Conservation (phyloP, 257 asterid genomes). For the Solanum virginianum region DNA sequence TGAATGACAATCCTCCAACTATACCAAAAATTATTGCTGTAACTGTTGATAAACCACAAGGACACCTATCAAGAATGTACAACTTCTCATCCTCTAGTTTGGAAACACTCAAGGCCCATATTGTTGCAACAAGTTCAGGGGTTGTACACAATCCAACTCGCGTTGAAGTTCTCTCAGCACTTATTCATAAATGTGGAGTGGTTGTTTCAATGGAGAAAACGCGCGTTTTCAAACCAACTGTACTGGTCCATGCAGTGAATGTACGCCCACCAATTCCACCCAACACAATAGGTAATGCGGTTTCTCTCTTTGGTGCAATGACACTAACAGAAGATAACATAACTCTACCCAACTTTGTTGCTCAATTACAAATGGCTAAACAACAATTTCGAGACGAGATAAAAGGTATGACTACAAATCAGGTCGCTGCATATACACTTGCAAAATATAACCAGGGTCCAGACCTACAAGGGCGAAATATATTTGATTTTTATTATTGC, state of each 20-base stretch:
- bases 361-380: background rate
- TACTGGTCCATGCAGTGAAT: background rate
- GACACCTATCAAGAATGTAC: background rate
- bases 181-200: background rate
- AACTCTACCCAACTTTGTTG: background rate
- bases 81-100: background rate
- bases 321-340: background rate
- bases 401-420: background rate
- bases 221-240: background rate
- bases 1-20: background rate
- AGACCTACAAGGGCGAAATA: background rate
- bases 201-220: background rate
- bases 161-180: background rate
- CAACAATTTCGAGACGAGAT: background rate
- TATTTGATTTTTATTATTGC: background rate
- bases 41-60: background rate
- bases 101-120: background rate
- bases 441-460: background rate
- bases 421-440: too few relatives aligned
- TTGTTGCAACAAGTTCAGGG: background rate
- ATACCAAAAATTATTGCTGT: background rate
- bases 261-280: background rate
- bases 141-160: background rate
- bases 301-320: background rate
- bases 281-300: background rate